Evolutionary conservation across 768 basidiomycete species (phyloP).

Genomic region (Leccinum imitatum): DNA sequence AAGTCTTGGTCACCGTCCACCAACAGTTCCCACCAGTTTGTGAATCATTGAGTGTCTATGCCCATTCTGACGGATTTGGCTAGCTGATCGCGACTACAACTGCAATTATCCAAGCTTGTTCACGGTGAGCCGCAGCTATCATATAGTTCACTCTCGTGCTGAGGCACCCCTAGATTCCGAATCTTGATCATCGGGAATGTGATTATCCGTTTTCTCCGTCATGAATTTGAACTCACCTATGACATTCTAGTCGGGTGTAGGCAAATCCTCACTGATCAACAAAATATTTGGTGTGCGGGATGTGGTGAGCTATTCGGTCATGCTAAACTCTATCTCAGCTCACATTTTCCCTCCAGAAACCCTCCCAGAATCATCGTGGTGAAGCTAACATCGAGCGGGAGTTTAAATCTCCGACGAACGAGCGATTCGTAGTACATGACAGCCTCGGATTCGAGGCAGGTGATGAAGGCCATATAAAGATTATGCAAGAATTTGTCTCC

Average conservation of each 20-base stretch:
- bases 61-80: neutral
- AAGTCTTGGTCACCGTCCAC: constrained; percentile 6
- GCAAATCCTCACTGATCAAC: constrained; percentile 15
- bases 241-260: constrained; percentile 13
- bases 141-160: neutral
- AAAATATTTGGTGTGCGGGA: constrained; percentile 13
- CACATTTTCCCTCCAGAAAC: neutral
- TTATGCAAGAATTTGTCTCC: constrained; percentile 4
- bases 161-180: constrained; percentile 9
- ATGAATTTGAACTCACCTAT: neutral
- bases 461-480: constrained; percentile 7
- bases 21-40: constrained; percentile 2
- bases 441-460: constrained; percentile 19
- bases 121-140: constrained; percentile 2
- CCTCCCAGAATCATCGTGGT: constrained; percentile 7
- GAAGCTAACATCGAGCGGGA: constrained; percentile 12
- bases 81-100: constrained; percentile 11
- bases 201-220: neutral
- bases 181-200: constrained; percentile 21
- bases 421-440: constrained; percentile 18
- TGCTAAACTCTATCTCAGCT: neutral
- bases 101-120: constrained; percentile 12
- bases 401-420: constrained; percentile 14
- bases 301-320: constrained; percentile 8
- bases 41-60: neutral